Conservation (phyloP, 2,329 filamentous ascomycete species). For the Xylaria sp. region DNA sequence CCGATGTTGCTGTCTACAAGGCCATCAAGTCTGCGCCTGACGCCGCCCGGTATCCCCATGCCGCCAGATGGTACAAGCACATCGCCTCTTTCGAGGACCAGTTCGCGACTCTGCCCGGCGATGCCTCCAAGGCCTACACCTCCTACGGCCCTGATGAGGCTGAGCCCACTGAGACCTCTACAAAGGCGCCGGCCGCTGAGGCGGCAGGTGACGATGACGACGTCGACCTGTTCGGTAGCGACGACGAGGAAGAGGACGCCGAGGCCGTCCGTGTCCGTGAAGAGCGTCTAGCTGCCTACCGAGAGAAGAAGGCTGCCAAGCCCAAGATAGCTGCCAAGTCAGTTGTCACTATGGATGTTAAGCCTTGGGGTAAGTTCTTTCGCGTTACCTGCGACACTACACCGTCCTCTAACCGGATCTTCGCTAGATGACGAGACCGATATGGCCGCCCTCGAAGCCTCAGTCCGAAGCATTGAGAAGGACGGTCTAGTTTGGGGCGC, state of each 20-base stretch:
- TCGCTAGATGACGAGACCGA: conserved; percentile 87
- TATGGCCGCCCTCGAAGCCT: conserved; percentile 81
- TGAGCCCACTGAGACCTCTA: conserved; percentile 84
- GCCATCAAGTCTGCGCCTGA: conserved; percentile 79
- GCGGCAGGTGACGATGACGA: conserved; percentile 75
- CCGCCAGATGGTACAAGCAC: conserved; percentile 99
- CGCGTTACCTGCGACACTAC: neutral
- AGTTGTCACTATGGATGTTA: conserved; percentile 93
- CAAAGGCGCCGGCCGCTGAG: conserved; percentile 75
- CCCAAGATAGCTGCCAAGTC: conserved; percentile 94
- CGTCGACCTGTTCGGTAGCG: conserved; percentile 91
- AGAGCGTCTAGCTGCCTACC: conserved; percentile 91
- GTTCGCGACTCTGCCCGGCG: conserved; percentile 89
- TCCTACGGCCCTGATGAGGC: conserved; percentile 87
- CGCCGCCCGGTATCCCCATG: conserved; percentile 89
- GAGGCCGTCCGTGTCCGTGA: conserved; percentile 87
- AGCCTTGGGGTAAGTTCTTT: conserved; percentile 88
- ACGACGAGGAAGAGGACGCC: conserved; percentile 93
- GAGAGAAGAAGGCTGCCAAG: conserved; percentile 96
- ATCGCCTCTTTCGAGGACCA: conserved; percentile 92
- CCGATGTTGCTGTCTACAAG: conserved; percentile 96
- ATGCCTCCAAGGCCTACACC: conserved; percentile 87
- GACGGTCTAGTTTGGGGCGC: conserved; percentile 97
- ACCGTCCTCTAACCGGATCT: conserved; percentile 22
- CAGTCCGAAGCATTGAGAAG: conserved; percentile 85